Evolutionary conservation across 164 flowering plant species (phyloP).

Genomic region (Vitis amurensis): DNA sequence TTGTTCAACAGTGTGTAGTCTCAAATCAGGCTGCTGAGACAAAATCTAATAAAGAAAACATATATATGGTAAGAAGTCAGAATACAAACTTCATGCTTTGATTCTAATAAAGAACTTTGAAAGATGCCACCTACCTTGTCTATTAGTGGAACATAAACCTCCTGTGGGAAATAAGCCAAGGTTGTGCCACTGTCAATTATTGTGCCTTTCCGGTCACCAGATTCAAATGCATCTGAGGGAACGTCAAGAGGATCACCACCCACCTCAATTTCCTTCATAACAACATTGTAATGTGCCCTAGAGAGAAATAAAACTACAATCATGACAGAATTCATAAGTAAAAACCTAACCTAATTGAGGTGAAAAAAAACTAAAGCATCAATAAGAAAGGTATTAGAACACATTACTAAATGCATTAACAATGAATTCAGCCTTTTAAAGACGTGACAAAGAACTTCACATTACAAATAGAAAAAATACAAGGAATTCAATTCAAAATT

Average conservation of each 20-base stretch:
- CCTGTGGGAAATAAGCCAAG: slow-evolving; percentile 75
- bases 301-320: slow-evolving; percentile 29
- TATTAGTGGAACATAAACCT: slow-evolving; percentile 48
- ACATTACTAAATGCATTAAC: neutral
- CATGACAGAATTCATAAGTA: slow-evolving; percentile 12
- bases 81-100: neutral
- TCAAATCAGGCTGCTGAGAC: slow-evolving; percentile 40
- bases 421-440: no score
- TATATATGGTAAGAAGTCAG: neutral
- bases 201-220: slow-evolving; percentile 52
- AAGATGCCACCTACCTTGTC: slow-evolving; percentile 26
- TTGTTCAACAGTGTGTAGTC: slow-evolving; percentile 38
- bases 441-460: no score
- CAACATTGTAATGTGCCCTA: slow-evolving; percentile 90
- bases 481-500: no score
- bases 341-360: slow-evolving; percentile 7
- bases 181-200: slow-evolving; percentile 97
- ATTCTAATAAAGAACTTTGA: neutral
- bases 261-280: slow-evolving; percentile 70
- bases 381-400: neutral
- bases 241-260: slow-evolving; percentile 64
- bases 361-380: slow-evolving; percentile 3
- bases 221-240: slow-evolving; percentile 60
- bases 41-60: slow-evolving; percentile 33
- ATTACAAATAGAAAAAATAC: no score